Conservation (phyloP, 2,329 filamentous ascomycete species). For the Westerdykella aurantiaca region DNA sequence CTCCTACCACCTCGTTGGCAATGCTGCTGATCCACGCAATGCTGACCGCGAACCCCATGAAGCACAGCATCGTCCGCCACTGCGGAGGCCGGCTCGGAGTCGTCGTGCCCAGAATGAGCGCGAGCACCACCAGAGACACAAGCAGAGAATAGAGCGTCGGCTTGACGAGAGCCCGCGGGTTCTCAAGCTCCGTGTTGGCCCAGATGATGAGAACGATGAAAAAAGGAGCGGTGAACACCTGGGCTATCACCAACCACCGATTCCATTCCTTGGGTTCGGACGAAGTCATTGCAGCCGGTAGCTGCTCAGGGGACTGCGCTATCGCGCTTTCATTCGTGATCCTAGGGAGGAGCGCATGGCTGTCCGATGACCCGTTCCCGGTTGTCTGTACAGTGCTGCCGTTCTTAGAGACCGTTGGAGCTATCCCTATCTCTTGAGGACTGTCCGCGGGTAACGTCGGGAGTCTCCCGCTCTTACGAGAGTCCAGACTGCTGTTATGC, state of each 20-base stretch:
- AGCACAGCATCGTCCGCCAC: slow-evolving; percentile 74
- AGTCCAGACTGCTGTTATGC: slow-evolving; percentile 14
- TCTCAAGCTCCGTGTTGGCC: slow-evolving; percentile 59
- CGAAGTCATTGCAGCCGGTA: slow-evolving; percentile 14
- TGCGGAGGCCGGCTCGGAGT: slow-evolving; percentile 60
- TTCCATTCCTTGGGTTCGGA: slow-evolving; percentile 63
- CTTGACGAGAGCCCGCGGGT: slow-evolving; percentile 55
- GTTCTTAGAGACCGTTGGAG: slow-evolving; percentile 1
- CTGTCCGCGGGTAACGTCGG: slow-evolving; percentile 19
- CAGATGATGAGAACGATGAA: slow-evolving; percentile 75
- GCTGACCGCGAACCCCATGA: slow-evolving; percentile 82
- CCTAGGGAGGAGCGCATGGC: slow-evolving; percentile 22
- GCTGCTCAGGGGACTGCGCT: slow-evolving; percentile 33
- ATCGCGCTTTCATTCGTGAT: slow-evolving; percentile 32
- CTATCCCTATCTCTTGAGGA: slow-evolving; percentile 2
- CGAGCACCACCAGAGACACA: slow-evolving; percentile 61
- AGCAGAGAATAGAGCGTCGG: slow-evolving; percentile 40
- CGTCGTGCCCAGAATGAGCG: slow-evolving; percentile 62
- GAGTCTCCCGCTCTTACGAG: slow-evolving; percentile 17
- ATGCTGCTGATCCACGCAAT: slow-evolving; percentile 97
- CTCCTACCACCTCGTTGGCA: slow-evolving; percentile 89
- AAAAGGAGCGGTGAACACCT: slow-evolving; percentile 79
- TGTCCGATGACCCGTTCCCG: slow-evolving; percentile 5
- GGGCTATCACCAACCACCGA: slow-evolving; percentile 79
- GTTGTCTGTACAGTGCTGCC: slow-evolving; percentile 10